Conservation (phyloP, 305 asterid species). For the Plantago coronopus region DNA sequence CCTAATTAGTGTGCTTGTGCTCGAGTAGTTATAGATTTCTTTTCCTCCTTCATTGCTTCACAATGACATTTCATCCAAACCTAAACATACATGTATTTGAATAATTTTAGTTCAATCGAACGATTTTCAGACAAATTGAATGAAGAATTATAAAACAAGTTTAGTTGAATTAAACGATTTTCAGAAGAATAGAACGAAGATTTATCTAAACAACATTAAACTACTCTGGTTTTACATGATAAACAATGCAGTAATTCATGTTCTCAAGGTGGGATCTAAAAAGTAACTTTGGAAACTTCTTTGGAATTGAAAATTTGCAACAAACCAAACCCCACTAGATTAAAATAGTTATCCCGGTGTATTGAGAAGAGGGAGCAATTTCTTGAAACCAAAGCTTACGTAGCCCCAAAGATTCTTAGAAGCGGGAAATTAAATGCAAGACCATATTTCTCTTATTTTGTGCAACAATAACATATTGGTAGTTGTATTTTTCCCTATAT, state of each 20-base stretch:
- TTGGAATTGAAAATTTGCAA: conserved; percentile 41
- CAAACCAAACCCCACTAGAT: conserved; percentile 25
- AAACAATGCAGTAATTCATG: conserved; percentile 24
- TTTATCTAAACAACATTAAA: no score
- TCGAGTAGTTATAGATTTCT: not conserved
- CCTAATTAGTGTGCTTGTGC: conserved; percentile 12
- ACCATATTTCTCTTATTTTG: conserved; percentile 29
- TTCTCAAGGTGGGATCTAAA: conserved; percentile 53
- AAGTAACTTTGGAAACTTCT: conserved; percentile 51
- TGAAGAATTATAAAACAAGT: no score
- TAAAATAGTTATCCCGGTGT: conserved; percentile 19
- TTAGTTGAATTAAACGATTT: no score
- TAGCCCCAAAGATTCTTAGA: conserved; percentile 40
- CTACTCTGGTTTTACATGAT: not conserved
- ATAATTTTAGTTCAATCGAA: no score
- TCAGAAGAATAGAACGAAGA: no score
- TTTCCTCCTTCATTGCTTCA: not conserved
- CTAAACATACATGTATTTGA: no score
- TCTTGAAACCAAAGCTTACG: conserved; percentile 28
- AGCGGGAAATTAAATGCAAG: conserved; percentile 25
- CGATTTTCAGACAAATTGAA: no score
- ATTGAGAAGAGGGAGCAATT: conserved; percentile 19
- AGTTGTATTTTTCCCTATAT: conserved; percentile 16
- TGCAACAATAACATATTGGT: conserved; percentile 17
- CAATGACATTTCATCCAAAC: not conserved